These are phyloP conservation scores for Neonectria magnoliae DNA, from an alignment of 2,329 filamentous ascomycete species.

Conservation along the genomic window DNA sequence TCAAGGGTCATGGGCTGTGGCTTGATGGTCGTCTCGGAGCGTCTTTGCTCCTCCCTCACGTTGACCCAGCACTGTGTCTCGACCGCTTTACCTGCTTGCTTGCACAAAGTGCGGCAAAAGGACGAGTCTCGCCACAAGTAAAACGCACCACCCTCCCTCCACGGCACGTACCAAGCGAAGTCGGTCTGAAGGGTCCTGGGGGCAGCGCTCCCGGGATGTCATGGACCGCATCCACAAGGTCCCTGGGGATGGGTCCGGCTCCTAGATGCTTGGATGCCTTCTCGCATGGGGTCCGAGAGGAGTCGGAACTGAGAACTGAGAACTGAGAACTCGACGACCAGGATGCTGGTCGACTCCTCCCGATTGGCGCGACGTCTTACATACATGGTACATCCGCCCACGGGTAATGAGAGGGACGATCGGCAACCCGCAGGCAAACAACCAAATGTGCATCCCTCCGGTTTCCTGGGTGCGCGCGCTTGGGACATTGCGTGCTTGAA, in stretches of 20 bases:
- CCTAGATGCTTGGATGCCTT: not conserved
- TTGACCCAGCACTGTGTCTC: conserved; percentile 25
- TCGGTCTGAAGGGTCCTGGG: not conserved
- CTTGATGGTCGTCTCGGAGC: not conserved
- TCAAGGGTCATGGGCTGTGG: not conserved
- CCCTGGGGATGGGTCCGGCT: not conserved
- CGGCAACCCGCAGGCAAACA: not conserved
- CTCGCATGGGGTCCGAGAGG: not conserved
- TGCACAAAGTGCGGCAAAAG: not conserved
- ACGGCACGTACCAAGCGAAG: not conserved
- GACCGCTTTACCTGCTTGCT: not conserved
- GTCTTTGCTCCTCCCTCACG: conserved; percentile 20
- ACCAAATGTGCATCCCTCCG: not conserved
- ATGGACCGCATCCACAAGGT: not conserved
- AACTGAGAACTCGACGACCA: not conserved
- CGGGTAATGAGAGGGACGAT: not conserved
- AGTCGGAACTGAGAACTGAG: not conserved
- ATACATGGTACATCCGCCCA: not conserved
- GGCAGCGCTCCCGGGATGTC: not conserved
- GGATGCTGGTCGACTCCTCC: not conserved
- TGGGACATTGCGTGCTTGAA: not conserved
- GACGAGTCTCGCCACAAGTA: conserved; percentile 20
- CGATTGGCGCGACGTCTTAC: not conserved
- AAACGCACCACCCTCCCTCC: conserved; percentile 18
- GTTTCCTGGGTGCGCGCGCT: not conserved